These are phyloP conservation scores for Sarocladium strictum DNA, from an alignment of 2,329 filamentous ascomycete species.

Conservation along the genomic window DNA sequence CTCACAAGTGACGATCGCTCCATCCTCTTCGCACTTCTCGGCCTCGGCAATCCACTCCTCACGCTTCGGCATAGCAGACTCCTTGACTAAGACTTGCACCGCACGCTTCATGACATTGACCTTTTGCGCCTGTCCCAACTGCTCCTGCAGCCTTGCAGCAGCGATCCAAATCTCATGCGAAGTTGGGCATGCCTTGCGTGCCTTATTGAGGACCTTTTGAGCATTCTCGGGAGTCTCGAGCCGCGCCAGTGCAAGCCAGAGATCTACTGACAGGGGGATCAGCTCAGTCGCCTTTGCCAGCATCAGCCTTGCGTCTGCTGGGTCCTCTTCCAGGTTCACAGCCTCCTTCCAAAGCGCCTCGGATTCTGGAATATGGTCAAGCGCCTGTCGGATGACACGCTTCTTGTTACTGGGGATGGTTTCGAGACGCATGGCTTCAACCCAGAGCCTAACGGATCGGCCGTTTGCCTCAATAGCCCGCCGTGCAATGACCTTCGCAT, in stretches of 20 bases:
- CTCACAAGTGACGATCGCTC: conserved; percentile 77
- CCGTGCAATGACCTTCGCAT: conserved; percentile 92
- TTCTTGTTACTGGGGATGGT: conserved; percentile 79
- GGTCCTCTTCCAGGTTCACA: conserved; percentile 89
- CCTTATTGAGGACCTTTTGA: conserved; percentile 90
- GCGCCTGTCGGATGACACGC: conserved; percentile 81
- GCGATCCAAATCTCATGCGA: conserved; percentile 97
- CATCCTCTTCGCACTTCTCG: conserved; percentile 90
- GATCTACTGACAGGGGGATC: conserved; percentile 85
- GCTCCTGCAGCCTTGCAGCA: conserved; percentile 83
- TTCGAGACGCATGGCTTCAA: conserved; percentile 92
- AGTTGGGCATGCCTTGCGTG: conserved; percentile 86
- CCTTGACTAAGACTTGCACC: conserved; percentile 78
- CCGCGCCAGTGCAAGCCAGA: conserved; percentile 90
- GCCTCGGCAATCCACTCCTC: conserved; percentile 97
- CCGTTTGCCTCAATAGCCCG: conserved; percentile 90
- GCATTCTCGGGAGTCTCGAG: conserved; percentile 87
- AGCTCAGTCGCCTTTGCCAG: conserved; percentile 94
- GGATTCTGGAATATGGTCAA: conserved; percentile 90
- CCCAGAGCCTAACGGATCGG: conserved; percentile 83
- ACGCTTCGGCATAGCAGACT: conserved; percentile 92
- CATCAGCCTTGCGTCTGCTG: conserved; percentile 78
- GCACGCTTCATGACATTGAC: conserved; percentile 94
- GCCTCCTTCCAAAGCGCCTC: conserved; percentile 98
- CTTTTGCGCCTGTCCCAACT: conserved; percentile 70